Conservation (phyloP, 345 rosid species). For the Rhizophora apiculata region DNA sequence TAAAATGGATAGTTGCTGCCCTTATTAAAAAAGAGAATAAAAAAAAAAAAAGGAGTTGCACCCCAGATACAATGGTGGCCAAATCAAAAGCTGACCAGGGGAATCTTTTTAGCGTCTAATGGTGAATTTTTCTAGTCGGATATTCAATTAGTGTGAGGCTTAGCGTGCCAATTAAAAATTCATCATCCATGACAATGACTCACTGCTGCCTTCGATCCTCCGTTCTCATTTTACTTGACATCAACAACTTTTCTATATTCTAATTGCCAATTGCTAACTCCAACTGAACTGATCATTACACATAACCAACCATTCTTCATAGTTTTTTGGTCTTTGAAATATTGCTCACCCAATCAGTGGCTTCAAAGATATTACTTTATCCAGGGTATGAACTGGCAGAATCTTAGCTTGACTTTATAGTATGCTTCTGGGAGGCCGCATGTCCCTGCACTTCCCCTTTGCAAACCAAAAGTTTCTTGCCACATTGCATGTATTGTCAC, state of each 20-base stretch:
- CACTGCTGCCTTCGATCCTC: not conserved
- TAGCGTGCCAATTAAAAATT: not conserved
- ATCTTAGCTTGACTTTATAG: conserved; percentile 19
- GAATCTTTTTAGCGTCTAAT: not conserved
- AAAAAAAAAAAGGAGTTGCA: not conserved
- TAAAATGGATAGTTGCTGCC: too few species aligned
- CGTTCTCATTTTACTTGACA: not conserved
- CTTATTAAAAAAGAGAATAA: too few species aligned
- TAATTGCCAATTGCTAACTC: not conserved
- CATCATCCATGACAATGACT: conserved; percentile 4
- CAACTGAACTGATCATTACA: too few species aligned
- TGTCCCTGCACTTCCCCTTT: too few species aligned
- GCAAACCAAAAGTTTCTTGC: too few species aligned
- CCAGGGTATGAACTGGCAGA: conserved; percentile 7
- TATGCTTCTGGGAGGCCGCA: too few species aligned
- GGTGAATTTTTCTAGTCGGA: too few species aligned
- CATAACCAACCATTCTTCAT: too few species aligned
- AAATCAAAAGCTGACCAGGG: conserved; percentile 2
- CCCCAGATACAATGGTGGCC: conserved; percentile 1
- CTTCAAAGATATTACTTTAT: not conserved
- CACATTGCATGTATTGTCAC: too few species aligned
- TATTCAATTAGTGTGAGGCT: too few species aligned
- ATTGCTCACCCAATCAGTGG: not conserved
- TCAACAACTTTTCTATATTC: not conserved
- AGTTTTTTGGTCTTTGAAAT: too few species aligned